Evolutionary conservation across 345 rosid genomes (phyloP), one percentile per base, ranked within the genome.

Genomic region (Rubroshorea leprosula): DNA sequence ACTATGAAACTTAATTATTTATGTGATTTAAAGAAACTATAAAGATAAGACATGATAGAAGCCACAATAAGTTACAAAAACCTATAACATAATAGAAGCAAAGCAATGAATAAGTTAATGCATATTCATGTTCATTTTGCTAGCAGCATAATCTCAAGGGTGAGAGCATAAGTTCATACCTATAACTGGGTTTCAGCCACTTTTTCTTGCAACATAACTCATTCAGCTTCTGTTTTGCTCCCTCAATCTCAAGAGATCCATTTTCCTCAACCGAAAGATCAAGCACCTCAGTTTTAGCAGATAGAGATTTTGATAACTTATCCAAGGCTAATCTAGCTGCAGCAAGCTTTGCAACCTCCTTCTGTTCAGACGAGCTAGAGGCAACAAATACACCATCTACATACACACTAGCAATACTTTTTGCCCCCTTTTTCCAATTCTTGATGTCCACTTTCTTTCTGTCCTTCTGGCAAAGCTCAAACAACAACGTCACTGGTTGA

Each of bases 161-260:
- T 22, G 5, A 35, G 39, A 38, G 38, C 0, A 22, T 12, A 54
- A 64, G 31, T n/a, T 25, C 73, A 48, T 76, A 83, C 96, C 66
- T 70, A 80, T 83, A 87, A 23, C 7, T 58, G 1, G 96, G 97
- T 61, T 75, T 82, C 5, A 80, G 64, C 96, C 94, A 87, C 58
- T 78, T 87, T 49, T 75, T 76, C 76, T 73, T 85, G 51, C 46
- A 13, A 43, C 89, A 85, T 25, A 85, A 68, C 57, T 83, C 83
- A 26, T 67, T 64, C 39, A 90, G 62, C 76, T 75, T 85, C 73
- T 66, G 84, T 61, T 90, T 90, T 0, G 91, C 86, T 22, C 66
- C 75, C 53, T 72, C 76, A n/a, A 78, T 63, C 41, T 64, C 71
- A 15, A 69, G 49, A 23, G 48, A 27, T 20, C 49, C 80, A 11